Conservation (phyloP, 208 protist species). For the Vickermania spadyakhi region DNA sequence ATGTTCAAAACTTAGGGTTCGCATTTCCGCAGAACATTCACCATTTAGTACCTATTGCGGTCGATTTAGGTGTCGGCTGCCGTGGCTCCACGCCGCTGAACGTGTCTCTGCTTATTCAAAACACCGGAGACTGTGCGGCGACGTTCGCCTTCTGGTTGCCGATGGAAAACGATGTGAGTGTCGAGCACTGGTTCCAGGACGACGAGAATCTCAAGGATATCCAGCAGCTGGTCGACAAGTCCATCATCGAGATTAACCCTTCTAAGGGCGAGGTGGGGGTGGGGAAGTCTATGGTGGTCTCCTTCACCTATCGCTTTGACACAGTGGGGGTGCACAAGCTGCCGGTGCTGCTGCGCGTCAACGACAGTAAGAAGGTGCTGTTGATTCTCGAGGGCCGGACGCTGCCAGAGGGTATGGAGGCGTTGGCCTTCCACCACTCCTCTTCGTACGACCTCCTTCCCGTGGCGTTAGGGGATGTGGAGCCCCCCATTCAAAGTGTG, state of each 20-base stretch:
- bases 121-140: conserved; percentile 59
- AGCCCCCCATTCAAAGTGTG: conserved; percentile 78
- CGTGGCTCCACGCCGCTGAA: conserved; percentile 15
- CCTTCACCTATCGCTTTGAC: conserved; percentile 54
- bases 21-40: conserved; percentile 73
- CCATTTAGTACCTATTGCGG: conserved; percentile 50
- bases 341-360: conserved; percentile 69
- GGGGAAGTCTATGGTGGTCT: conserved; percentile 36
- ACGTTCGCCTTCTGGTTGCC: conserved; percentile 75
- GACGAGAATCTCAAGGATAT: conserved; percentile 63
- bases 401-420: conserved; percentile 30
- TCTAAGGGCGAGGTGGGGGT: conserved; percentile 44
- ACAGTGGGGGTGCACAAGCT: conserved; percentile 64
- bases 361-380: conserved; percentile 58
- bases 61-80: conserved; percentile 70
- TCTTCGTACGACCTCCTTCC: conserved; percentile 54
- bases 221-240: conserved; percentile 53
- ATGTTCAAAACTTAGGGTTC: conserved; percentile 38
- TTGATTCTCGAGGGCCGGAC: conserved; percentile 83
- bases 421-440: conserved; percentile 58
- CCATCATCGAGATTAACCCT: conserved; percentile 61
- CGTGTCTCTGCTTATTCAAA: conserved; percentile 55
- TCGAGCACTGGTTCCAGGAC: conserved; percentile 81
- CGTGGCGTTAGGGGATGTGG: conserved; percentile 81
- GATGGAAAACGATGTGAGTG: conserved; percentile 71